Evolutionary conservation across 1,284 basidiomycete species (phyloP).

Genomic region (Naganishia cerealis): DNA sequence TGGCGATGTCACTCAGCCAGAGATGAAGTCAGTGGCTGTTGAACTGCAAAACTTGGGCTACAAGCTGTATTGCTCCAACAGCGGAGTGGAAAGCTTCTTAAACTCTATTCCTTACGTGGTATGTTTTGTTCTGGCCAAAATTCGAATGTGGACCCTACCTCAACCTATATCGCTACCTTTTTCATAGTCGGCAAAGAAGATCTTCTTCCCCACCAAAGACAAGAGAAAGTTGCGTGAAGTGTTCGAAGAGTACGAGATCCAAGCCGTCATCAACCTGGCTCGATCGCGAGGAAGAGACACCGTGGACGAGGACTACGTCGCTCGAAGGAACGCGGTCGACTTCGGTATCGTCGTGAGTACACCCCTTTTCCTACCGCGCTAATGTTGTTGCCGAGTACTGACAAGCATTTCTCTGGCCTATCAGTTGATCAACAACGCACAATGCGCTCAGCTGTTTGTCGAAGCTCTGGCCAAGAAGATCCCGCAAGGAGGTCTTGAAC

Average conservation of each 20-base stretch:
- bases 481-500: slow-evolving; percentile 73
- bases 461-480: slow-evolving; percentile 87
- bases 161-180: background rate
- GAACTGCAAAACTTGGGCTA: slow-evolving; percentile 76
- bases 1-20: slow-evolving; percentile 77
- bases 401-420: slow-evolving; percentile 39
- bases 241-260: slow-evolving; percentile 75
- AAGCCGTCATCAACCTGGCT: slow-evolving; percentile 92
- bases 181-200: slow-evolving; percentile 67
- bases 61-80: slow-evolving; percentile 85
- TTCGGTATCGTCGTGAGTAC: slow-evolving; percentile 65
- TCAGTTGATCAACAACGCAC: slow-evolving; percentile 86
- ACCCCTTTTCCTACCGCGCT: background rate
- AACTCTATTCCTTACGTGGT: slow-evolving; percentile 70
- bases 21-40: slow-evolving; percentile 77
- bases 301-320: slow-evolving; percentile 94
- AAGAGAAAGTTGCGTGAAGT: slow-evolving; percentile 92
- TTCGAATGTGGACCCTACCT: background rate
- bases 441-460: slow-evolving; percentile 84
- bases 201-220: slow-evolving; percentile 95
- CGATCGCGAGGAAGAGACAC: slow-evolving; percentile 73
- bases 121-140: background rate
- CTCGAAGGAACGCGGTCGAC: slow-evolving; percentile 87
- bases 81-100: slow-evolving; percentile 76
- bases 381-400: slow-evolving; percentile 41